These are phyloP conservation scores for Voacanga thouarsii DNA, from an alignment of 257 asterid genomes.

Conservation along the genomic window DNA sequence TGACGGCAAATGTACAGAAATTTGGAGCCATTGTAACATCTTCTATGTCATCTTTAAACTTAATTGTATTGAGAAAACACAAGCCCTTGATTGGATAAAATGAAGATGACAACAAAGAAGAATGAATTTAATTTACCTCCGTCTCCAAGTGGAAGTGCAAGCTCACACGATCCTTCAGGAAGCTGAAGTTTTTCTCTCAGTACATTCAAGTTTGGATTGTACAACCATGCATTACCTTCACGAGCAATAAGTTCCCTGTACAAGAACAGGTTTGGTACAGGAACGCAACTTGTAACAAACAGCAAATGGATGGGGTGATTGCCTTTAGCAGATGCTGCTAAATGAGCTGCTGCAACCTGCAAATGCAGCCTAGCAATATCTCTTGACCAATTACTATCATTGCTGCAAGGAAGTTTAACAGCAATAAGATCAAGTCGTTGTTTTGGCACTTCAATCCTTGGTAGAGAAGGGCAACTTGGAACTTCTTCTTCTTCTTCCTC, in stretches of 20 bases:
- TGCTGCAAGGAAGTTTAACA: conserved; percentile 71
- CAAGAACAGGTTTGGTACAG: conserved; percentile 56
- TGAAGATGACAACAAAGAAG: background rate
- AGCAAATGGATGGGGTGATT: conserved; percentile 46
- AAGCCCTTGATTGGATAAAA: background rate
- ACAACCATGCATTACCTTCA: conserved; percentile 54
- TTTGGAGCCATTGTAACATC: background rate
- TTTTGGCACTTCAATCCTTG: conserved; percentile 42
- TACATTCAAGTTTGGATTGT: conserved; percentile 40
- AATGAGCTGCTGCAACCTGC: conserved; percentile 58
- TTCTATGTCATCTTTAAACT: background rate
- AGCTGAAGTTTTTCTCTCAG: conserved; percentile 59
- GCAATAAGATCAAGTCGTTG: conserved; percentile 55
- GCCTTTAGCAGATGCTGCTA: conserved; percentile 56
- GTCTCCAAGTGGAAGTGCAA: conserved; percentile 62
- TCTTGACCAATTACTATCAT: conserved; percentile 69
- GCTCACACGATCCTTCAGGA: conserved; percentile 82
- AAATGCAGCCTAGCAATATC: conserved; percentile 67
- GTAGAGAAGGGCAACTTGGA: conserved; percentile 66
- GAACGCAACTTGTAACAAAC: conserved; percentile 57
- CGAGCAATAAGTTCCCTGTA: conserved; percentile 53
- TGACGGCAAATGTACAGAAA: background rate
- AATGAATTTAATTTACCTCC: conserved; percentile 32
- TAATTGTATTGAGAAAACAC: background rate
- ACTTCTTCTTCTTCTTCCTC: conserved; percentile 66